phyloP scores from a whole-genome alignment of 257 asterid species.

The Solanum rostratum region DNA sequence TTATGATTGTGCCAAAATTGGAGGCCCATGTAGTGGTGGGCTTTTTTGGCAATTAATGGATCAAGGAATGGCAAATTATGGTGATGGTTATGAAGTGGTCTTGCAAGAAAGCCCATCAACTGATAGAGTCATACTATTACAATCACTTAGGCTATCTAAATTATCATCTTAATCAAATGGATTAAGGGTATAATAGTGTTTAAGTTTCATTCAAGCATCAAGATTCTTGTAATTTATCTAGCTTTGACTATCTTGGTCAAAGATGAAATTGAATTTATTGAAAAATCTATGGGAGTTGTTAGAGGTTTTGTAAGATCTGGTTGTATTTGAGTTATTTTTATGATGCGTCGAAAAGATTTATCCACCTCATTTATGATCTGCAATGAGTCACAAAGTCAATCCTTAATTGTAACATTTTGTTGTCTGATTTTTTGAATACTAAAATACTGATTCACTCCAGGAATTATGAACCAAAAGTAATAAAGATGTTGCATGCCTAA shows the following conservation, averaged over 20 bases:
- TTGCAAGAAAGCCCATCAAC: constrained; percentile 9
- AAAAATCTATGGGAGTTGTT: background rate
- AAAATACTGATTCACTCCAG: too few species aligned
- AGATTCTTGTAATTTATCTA: background rate
- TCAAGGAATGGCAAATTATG: constrained; percentile 7
- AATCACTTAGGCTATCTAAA: constrained; percentile 8
- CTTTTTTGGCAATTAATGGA: constrained; percentile 17
- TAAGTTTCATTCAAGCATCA: background rate
- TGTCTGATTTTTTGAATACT: too few species aligned
- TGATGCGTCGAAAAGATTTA: too few species aligned
- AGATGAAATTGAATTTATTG: background rate
- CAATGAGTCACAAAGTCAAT: too few species aligned
- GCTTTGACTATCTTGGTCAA: background rate
- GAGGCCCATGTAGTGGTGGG: constrained; percentile 3
- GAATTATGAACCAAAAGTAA: too few species aligned
- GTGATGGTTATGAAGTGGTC: constrained; percentile 17
- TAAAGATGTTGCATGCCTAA: too few species aligned
- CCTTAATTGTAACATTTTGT: too few species aligned
- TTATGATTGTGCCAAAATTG: background rate
- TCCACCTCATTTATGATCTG: too few species aligned
- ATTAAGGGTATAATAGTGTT: background rate
- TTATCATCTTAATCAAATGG: background rate
- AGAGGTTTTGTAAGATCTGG: background rate
- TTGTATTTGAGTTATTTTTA: background rate
- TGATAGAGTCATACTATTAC: constrained; percentile 9